A percentile compares a stretch with the other conserved stretches of the same genome.
Conservation (phyloP, 768 basidiomycete species). For the Jaapia argillacea region DNA sequence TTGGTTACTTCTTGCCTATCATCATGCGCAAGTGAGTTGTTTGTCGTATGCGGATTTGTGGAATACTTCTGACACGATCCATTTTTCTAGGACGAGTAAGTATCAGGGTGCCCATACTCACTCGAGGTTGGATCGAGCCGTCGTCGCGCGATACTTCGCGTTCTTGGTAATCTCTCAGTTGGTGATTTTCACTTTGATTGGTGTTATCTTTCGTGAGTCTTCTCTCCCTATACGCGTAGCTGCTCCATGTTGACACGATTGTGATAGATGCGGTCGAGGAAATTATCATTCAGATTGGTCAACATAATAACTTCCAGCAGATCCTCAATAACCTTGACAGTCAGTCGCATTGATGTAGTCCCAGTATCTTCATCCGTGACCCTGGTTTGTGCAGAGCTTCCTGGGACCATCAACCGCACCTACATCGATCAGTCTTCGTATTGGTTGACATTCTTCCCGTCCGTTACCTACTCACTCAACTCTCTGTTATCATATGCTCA, state of each 20-base stretch:
- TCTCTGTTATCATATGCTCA: not conserved
- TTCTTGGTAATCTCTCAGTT: constrained; percentile 93
- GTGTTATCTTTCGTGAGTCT: constrained; percentile 73
- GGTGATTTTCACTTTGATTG: constrained; percentile 88
- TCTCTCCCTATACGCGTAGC: not conserved
- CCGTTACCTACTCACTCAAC: constrained; percentile 20
- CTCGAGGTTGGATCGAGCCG: constrained; percentile 80
- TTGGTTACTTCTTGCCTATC: constrained; percentile 86
- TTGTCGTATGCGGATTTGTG: constrained; percentile 57
- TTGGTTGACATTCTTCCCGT: constrained; percentile 94
- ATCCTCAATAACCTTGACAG: constrained; percentile 37
- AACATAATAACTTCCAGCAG: constrained; percentile 32
- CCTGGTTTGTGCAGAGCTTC: constrained; percentile 40
- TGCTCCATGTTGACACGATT: not conserved
- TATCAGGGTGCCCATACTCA: constrained; percentile 66
- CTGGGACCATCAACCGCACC: constrained; percentile 66
- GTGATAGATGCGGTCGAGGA: constrained; percentile 21
- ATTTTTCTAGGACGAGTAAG: too few species aligned
- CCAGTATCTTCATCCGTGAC: not conserved
- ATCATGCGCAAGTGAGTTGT: too few species aligned
- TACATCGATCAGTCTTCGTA: constrained; percentile 89
- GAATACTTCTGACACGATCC: too few species aligned
- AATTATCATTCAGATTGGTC: constrained; percentile 37
- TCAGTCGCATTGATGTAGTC: constrained; percentile 14
- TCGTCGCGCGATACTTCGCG: constrained; percentile 85